Percentiles rank a stretch among this genome's conserved stretches.
These are phyloP conservation scores for Clitopilus hobsonii DNA, from an alignment of 768 basidiomycete species.

Conservation along the genomic window DNA sequence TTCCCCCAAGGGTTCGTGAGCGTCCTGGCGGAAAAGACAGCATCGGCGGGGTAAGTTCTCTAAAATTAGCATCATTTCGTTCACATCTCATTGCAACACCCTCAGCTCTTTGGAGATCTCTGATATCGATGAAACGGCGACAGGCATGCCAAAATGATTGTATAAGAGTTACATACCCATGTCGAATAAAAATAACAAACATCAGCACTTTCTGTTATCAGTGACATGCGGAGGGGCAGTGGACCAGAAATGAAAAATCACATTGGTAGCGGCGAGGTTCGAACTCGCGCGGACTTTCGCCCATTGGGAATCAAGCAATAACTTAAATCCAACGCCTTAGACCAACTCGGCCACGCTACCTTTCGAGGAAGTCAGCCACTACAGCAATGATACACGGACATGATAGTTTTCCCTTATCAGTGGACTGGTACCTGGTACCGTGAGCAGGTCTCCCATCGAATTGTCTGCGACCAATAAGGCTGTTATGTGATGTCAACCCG, in stretches of 20 bases:
- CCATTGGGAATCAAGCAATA: slow-evolving; percentile 72
- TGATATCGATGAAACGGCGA: neutral
- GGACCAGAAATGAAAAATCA: slow-evolving; percentile 16
- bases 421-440: neutral
- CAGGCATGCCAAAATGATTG: neutral
- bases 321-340: slow-evolving; percentile 92
- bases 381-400: no score
- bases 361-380: neutral
- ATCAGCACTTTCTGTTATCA: no score
- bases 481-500: neutral
- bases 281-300: slow-evolving; percentile 84
- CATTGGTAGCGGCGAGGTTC: slow-evolving; percentile 82
- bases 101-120: neutral
- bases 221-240: no score
- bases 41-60: slow-evolving; percentile 40
- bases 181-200: neutral
- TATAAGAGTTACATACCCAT: no score
- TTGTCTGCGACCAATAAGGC: no score
- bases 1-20: slow-evolving; percentile 50
- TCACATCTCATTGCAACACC: neutral
- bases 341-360: slow-evolving; percentile 84
- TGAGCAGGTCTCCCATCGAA: neutral
- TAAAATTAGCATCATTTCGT: neutral
- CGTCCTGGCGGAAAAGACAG: slow-evolving; percentile 64
- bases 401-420: no score